Evolutionary conservation across 495 filamentous ascomycete genomes (phyloP).

Genomic region (Penicillium verhagenii): DNA sequence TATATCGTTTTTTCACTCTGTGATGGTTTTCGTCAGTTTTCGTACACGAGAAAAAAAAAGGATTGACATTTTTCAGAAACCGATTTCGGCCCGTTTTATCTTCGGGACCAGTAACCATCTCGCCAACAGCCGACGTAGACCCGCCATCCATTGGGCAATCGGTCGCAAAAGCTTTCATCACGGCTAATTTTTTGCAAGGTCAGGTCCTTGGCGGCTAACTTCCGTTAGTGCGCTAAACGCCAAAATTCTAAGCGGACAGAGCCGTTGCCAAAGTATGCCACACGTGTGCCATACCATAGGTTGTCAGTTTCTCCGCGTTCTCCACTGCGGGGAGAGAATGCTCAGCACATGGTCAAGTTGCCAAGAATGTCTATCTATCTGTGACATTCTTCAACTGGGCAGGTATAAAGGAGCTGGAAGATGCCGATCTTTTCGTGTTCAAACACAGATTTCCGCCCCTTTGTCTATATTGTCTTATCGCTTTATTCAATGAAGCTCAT

Average conservation of each 20-base stretch:
- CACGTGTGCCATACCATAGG: conserved; percentile 18
- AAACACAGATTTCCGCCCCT: not conserved
- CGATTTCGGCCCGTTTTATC: not conserved
- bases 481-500: conserved; percentile 34
- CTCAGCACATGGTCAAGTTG: not conserved
- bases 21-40: conserved; percentile 3
- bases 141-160: not conserved
- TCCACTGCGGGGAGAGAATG: not conserved
- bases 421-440: conserved; percentile 12
- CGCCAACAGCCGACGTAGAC: not conserved
- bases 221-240: not conserved
- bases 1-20: conserved; percentile 14
- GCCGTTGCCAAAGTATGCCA: not conserved
- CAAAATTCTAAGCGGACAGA: not conserved
- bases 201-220: not conserved
- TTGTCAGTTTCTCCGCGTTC: not conserved
- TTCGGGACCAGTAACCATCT: not conserved
- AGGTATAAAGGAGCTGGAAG: conserved; percentile 11
- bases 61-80: not conserved
- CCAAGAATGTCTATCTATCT: not conserved
- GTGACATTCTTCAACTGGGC: not conserved
- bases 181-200: not conserved
- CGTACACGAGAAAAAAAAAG: conserved; percentile 10
- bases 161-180: not conserved
- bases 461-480: not conserved